A percentile compares a stretch with the other conserved stretches of the same genome.
Conservation (phyloP, 306 rosid species). For the Castanospermum australe region DNA sequence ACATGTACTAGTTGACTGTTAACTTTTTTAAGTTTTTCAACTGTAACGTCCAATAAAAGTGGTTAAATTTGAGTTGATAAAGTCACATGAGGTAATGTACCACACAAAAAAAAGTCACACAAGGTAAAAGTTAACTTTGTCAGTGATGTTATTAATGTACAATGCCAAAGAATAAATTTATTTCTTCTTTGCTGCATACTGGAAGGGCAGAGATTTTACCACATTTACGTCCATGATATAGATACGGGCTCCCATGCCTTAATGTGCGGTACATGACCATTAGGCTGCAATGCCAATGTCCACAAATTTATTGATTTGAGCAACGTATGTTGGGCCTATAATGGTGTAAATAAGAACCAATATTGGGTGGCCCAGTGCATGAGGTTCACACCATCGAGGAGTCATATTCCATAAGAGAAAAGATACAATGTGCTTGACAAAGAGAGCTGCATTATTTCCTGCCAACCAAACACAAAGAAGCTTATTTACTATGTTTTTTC, state of each 20-base stretch:
- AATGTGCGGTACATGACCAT: background rate
- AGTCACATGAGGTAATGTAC: no score
- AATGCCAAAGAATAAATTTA: background rate
- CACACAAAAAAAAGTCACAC: no score
- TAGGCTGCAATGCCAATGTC: background rate
- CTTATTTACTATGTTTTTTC: background rate
- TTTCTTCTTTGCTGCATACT: no score
- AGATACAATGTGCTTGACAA: background rate
- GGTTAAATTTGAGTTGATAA: background rate
- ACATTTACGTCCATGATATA: background rate
- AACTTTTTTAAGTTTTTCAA: no score
- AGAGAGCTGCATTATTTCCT: background rate
- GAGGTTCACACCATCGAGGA: no score
- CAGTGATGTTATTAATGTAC: background rate
- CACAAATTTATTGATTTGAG: background rate
- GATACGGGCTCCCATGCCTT: background rate
- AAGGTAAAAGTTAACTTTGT: background rate
- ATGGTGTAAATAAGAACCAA: background rate
- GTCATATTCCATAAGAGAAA: no score
- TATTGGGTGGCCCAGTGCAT: no score
- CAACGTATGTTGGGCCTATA: background rate
- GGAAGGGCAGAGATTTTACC: background rate
- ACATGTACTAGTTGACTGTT: background rate
- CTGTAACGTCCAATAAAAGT: no score
- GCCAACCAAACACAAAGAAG: background rate